Percentiles rank a stretch among this genome's conserved stretches.
phyloP scores from a whole-genome alignment of 2,329 filamentous ascomycete species.

The Ilyonectria mors-panacis region DNA sequence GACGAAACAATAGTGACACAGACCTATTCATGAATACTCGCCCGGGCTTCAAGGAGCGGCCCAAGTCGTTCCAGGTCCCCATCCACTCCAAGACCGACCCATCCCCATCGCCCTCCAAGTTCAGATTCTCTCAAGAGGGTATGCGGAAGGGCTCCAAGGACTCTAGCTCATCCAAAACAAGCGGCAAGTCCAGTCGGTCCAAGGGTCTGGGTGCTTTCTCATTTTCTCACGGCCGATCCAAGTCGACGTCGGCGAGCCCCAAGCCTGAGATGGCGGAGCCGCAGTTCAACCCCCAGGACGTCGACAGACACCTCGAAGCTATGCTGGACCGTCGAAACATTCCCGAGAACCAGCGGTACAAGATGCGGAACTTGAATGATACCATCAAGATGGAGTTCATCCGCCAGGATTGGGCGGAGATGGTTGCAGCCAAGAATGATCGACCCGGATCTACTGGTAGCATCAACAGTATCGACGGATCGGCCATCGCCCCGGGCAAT shows the following conservation, averaged over 20 bases:
- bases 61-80: conserved; percentile 65
- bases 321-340: conserved; percentile 91
- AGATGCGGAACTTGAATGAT: conserved; percentile 91
- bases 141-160: conserved; percentile 48
- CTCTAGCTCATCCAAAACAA: conserved; percentile 45
- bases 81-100: conserved; percentile 42
- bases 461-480: conserved; percentile 53
- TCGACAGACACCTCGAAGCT: conserved; percentile 71
- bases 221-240: conserved; percentile 56
- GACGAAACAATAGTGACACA: conserved; percentile 39
- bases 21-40: conserved; percentile 38
- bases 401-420: conserved; percentile 86
- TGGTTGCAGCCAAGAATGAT: conserved; percentile 65
- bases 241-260: conserved; percentile 54
- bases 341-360: conserved; percentile 91
- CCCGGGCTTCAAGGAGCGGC: conserved; percentile 59
- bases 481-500: conserved; percentile 57
- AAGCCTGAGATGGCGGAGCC: conserved; percentile 61
- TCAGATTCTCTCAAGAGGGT: conserved; percentile 38
- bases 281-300: conserved; percentile 67
- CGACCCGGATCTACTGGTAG: conserved; percentile 63
- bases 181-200: conserved; percentile 58
- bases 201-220: conserved; percentile 58
- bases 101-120: conserved; percentile 41
- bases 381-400: conserved; percentile 98